Conservation (phyloP, 179 eudicot species). For the Vitellaria paradoxa region DNA sequence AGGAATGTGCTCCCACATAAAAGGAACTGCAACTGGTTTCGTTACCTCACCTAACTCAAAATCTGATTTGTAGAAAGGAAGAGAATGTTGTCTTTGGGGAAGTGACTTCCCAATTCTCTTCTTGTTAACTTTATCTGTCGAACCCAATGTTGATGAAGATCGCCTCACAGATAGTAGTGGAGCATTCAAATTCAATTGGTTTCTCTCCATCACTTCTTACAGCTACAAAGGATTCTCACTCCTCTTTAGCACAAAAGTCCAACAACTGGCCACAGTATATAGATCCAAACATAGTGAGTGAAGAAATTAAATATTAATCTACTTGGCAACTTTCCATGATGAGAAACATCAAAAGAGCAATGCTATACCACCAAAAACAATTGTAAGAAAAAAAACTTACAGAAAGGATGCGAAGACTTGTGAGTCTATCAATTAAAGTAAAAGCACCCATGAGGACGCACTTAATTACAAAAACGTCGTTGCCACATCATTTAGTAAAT, state of each 20-base stretch:
- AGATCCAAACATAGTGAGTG: background rate
- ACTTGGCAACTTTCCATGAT: background rate
- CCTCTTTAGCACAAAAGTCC: background rate
- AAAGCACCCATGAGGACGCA: too few relatives aligned
- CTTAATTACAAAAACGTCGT: too few relatives aligned
- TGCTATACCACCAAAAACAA: too few relatives aligned
- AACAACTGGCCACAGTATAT: background rate
- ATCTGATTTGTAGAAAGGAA: constrained; percentile 31
- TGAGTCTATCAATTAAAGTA: too few relatives aligned
- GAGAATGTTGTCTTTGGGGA: constrained; percentile 28
- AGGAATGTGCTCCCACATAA: constrained; percentile 79
- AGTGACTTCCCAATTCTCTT: constrained; percentile 17
- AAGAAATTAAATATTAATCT: background rate
- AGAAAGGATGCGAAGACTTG: too few relatives aligned
- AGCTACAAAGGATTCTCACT: background rate
- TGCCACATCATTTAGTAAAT: too few relatives aligned
- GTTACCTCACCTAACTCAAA: constrained; percentile 54
- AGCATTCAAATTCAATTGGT: constrained; percentile 60
- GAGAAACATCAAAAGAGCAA: too few relatives aligned
- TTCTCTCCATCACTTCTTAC: constrained; percentile 47
- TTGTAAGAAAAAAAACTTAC: too few relatives aligned
- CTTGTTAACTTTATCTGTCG: constrained; percentile 25
- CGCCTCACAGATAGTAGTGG: constrained; percentile 85
- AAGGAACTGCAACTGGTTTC: constrained; percentile 78
- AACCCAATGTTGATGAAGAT: constrained; percentile 37